phyloP scores from a whole-genome alignment of 2,329 filamentous ascomycete genomes.

The Fusarium staphyleae region DNA sequence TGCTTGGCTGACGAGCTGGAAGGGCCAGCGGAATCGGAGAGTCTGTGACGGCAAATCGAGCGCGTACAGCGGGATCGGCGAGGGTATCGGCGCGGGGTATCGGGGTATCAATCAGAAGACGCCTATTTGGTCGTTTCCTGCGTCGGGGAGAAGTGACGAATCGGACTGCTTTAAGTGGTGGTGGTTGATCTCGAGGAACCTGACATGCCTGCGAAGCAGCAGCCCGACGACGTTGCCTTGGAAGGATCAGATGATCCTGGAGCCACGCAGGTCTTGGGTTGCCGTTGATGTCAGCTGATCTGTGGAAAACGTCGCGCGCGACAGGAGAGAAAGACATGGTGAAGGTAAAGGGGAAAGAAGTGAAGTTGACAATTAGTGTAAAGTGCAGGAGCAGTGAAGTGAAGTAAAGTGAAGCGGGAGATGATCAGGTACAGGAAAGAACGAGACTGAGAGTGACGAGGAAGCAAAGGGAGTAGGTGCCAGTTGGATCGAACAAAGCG shows the following conservation, averaged over 20 bases:
- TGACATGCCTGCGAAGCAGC: constrained; percentile 4
- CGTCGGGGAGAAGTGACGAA: constrained; percentile 21
- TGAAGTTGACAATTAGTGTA: constrained; percentile 1
- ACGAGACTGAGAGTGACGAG: constrained; percentile 1
- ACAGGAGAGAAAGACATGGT: constrained; percentile 18
- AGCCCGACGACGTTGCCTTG: constrained; percentile 12
- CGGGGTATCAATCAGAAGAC: constrained; percentile 25
- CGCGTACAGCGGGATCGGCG: constrained; percentile 10
- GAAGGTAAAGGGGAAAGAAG: neutral
- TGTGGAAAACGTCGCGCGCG: constrained; percentile 11
- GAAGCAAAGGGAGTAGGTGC: neutral
- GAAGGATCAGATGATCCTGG: constrained; percentile 7
- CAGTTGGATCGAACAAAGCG: constrained; percentile 8
- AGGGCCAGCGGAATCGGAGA: constrained; percentile 3
- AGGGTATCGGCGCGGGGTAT: constrained; percentile 16
- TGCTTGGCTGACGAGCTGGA: constrained; percentile 1
- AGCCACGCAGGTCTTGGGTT: constrained; percentile 14
- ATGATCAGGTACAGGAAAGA: constrained; percentile 8
- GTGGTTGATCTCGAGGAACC: constrained; percentile 4
- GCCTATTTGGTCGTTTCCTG: constrained; percentile 17
- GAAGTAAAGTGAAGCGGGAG: neutral
- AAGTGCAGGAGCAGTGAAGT: constrained; percentile 2
- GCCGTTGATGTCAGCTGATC: constrained; percentile 19
- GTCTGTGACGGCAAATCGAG: constrained; percentile 13
- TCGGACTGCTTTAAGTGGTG: neutral